Base-by-base conservation (phyloP, 768 basidiomycete genomes). In the Phaffia tasmanica region DNA sequence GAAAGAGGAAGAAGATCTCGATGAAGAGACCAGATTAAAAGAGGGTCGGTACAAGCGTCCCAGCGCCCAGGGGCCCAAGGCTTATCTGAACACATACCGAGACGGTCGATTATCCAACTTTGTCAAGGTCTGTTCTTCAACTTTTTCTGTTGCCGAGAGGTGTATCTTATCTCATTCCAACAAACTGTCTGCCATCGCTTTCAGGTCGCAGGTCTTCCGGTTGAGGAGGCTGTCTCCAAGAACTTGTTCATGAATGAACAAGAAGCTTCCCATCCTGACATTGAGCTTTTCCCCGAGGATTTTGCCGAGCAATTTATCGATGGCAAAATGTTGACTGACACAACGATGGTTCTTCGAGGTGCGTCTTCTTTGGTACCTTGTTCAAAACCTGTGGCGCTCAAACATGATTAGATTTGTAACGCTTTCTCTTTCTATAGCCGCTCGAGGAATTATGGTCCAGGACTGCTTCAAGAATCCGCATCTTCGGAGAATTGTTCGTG, bases 381-480 rank as follows among this genome's bases (percentile, higher is more conserved):
- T 56, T 4, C 8, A 15, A 6, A 30, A 11, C 23, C 25, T n/a
- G n/a, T 29, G 29, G 19, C 3, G 32, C 29, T 42, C 27, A 35
- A 18, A 7, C 35, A 23, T 3, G 19, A 18, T 21, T 15, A 5
- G 2, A 7, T 46, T 47, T 42, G 9, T 46, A n/a, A 27, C 42
- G 18, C 32, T 51, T 63, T 29, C 49, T 29, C 46, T 49, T 49
- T 6, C 23, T 63, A 6, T 48, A 58, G 64, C 83, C 46, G 88
- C 89, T 14, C 83, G 88, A 57, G 82, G 89, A 80, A 86, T 98
- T 64, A 78, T 98, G 57, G 82, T 86, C 7, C 89, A 88, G 0
- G 95, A 98, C 75, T 81, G 98, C 21, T 88, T 89, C 46, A 93
- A 88, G 74, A 94, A 99, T 75, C 94, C 94, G 16, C 78, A 90